A percentile compares a stretch with the other conserved stretches of the same genome.
These are phyloP conservation scores for Gelatoporia subvermispora DNA, from an alignment of 768 basidiomycete genomes.

Conservation along the genomic window DNA sequence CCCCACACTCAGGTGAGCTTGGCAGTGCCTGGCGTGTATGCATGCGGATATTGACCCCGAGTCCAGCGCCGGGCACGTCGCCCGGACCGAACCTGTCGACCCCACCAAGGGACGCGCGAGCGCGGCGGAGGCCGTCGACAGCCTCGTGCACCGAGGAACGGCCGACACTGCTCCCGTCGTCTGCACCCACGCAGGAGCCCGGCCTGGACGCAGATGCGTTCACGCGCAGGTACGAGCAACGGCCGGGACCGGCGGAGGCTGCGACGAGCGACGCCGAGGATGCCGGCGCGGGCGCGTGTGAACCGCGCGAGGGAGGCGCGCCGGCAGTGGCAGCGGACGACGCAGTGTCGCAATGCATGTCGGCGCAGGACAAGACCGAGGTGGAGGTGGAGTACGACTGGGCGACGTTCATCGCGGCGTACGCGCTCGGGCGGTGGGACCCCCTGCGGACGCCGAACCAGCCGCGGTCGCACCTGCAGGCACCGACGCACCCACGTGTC, in stretches of 20 bases:
- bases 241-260: no score
- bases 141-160: slow-evolving; percentile 41
- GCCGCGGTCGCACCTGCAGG: slow-evolving; percentile 35
- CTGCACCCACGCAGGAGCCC: slow-evolving; percentile 12
- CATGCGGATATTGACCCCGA: slow-evolving; percentile 13
- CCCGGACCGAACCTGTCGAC: no score
- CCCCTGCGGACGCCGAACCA: slow-evolving; percentile 64
- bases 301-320: slow-evolving; percentile 21
- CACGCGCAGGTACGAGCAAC: slow-evolving; percentile 6
- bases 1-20: no score
- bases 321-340: slow-evolving; percentile 24
- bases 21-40: no score
- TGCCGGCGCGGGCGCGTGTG: slow-evolving; percentile 18
- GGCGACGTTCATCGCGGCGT: slow-evolving; percentile 72
- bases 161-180: slow-evolving; percentile 37
- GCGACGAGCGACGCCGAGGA: slow-evolving; percentile 3
- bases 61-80: slow-evolving; percentile 29
- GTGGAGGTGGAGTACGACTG: slow-evolving; percentile 50
- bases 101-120: slow-evolving; percentile 20
- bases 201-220: slow-evolving; percentile 9
- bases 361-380: slow-evolving; percentile 12
- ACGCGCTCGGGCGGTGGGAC: slow-evolving; percentile 76
- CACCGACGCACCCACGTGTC: slow-evolving; percentile 15
- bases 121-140: slow-evolving; percentile 35
- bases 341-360: slow-evolving; percentile 11